Conservation (phyloP, 495 filamentous ascomycete species). For the Cenococcum geophilum region DNA sequence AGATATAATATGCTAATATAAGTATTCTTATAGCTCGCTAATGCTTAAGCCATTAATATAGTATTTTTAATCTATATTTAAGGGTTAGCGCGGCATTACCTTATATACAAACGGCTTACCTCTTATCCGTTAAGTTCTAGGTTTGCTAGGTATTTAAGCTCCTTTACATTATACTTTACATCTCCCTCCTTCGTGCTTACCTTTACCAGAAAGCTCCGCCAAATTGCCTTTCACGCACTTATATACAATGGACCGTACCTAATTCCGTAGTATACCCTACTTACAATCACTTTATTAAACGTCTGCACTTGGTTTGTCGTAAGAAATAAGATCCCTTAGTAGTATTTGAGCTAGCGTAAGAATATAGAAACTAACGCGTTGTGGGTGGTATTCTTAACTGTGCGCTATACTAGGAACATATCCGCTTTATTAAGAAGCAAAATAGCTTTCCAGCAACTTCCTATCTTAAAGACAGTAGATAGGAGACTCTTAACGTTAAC, state of each 20-base stretch:
- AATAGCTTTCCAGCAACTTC: neutral
- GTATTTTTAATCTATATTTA: neutral
- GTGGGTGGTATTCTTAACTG: neutral
- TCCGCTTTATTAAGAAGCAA: no score
- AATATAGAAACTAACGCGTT: neutral
- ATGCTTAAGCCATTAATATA: neutral
- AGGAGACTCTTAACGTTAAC: neutral
- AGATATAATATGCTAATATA: neutral
- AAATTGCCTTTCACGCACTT: neutral
- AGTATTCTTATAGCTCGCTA: neutral
- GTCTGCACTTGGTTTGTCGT: neutral
- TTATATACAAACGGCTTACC: neutral
- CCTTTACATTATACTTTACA: neutral
- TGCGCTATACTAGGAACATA: neutral
- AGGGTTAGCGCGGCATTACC: neutral
- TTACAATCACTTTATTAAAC: slow-evolving; percentile 1
- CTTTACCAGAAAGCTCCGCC: neutral
- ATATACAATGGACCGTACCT: neutral
- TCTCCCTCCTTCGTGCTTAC: neutral
- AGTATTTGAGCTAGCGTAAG: neutral
- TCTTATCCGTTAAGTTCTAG: neutral
- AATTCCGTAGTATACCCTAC: neutral
- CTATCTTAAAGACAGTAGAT: neutral
- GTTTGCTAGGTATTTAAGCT: neutral
- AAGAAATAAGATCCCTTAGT: neutral